Evolutionary conservation across 2,329 filamentous ascomycete genomes (phyloP), one percentile per base, ranked within the genome.

Genomic region (Aspergillus fumigatus): DNA sequence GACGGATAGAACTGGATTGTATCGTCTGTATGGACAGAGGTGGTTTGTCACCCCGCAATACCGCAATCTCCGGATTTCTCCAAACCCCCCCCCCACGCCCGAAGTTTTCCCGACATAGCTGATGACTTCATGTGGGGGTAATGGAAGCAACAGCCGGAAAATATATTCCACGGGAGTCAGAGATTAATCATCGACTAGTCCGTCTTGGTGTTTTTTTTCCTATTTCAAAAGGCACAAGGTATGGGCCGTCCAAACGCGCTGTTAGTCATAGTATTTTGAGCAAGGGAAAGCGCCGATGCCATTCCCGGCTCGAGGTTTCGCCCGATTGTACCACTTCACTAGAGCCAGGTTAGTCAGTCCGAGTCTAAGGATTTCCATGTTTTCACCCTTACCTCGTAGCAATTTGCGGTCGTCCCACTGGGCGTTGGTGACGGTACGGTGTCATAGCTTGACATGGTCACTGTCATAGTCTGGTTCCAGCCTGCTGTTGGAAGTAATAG

Each of bases 271-370:
- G 29, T 32, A 11, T 14, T 32, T 10, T 4, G 5, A 32, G 29
- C 29, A 32, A 32, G 11, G 10, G 29, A 32, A 11, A 29, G 14
- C 11, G 29, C 10, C 10, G 4, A 32, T 10, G 56, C 56, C 29
- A 25, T 19, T 1, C 32, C 41, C 7, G 48, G 21, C 4, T 50
- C 45, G 4, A 58, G 14, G 47, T 58, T 58, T 58, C 56, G 9
- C 56, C 56, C 7, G 53, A 51, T 10, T 47, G 53, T 10, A 51
- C 53, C 9, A 56, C 47, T 11, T 58, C 53, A 58, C 56, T 58
- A 4, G 17, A n/a, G n/a, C 40, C 10, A 4, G 8, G 3, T 8
- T 32, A 21, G 47, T 54, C 26, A 54, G 48, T 19, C 3, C 17
- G 1, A 43, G 9, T 21, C 19, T 3, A 43, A 45, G 19, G 10